A percentile compares a stretch with the other conserved stretches of the same genome.
Conservation (phyloP, 192 early-diverging fungal species). For the Backusella psychrophila region DNA sequence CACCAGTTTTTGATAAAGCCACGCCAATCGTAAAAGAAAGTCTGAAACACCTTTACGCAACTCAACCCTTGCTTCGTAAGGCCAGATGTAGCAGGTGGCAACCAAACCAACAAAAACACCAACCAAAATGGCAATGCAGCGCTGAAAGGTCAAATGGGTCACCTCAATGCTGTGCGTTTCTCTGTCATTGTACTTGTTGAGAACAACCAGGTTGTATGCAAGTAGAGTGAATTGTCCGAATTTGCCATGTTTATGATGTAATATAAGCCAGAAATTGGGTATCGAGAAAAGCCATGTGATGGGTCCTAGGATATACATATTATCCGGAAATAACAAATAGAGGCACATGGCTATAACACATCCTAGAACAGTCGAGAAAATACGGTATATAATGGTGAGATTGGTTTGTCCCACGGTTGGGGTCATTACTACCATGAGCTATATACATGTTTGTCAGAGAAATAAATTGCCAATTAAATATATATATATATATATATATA, state of each 20-base stretch:
- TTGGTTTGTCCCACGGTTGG: constrained; percentile 83
- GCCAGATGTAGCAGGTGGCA: constrained; percentile 75
- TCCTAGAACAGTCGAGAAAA: constrained; percentile 70
- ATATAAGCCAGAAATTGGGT: constrained; percentile 65
- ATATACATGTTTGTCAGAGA: background rate
- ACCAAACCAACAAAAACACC: constrained; percentile 70
- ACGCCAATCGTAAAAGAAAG: constrained; percentile 64
- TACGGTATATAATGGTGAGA: constrained; percentile 63
- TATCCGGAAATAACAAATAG: constrained; percentile 49
- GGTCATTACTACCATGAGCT: constrained; percentile 75
- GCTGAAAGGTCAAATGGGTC: constrained; percentile 53
- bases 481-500: background rate
- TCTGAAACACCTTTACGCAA: constrained; percentile 75
- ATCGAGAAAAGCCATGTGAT: constrained; percentile 59
- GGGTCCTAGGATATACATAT: constrained; percentile 39
- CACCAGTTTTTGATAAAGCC: constrained; percentile 68
- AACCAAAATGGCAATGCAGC: constrained; percentile 62
- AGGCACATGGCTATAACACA: constrained; percentile 58
- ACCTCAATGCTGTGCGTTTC: constrained; percentile 55
- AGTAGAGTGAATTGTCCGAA: constrained; percentile 79
- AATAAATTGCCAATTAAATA: background rate
- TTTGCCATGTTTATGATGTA: constrained; percentile 63
- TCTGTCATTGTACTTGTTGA: constrained; percentile 70
- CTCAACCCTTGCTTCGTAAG: constrained; percentile 77
- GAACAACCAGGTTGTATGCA: constrained; percentile 74